Conservation (phyloP, 176 grass and related monocot species). For the Aegilops bicornis region DNA sequence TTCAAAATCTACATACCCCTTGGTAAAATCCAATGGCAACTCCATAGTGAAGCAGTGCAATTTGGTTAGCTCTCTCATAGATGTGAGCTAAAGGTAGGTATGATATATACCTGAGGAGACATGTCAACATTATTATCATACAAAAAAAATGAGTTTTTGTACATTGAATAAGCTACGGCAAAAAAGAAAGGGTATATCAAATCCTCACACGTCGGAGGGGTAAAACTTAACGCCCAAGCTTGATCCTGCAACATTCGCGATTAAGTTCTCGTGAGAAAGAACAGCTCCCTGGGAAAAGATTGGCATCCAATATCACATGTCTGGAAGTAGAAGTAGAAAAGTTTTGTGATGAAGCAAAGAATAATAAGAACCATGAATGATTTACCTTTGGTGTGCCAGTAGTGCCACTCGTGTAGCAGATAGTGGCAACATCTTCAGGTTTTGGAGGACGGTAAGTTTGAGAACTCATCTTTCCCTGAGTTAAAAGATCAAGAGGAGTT, state of each 20-base stretch:
- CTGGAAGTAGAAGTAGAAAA: slow-evolving; percentile 26
- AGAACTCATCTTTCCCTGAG: slow-evolving; percentile 62
- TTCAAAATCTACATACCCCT: slow-evolving; percentile 63
- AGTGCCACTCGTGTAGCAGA: slow-evolving; percentile 98
- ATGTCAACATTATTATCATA: neutral
- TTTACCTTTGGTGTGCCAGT: slow-evolving; percentile 90
- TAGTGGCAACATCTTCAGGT: slow-evolving; percentile 86
- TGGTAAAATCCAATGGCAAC: slow-evolving; percentile 95
- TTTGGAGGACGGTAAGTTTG: slow-evolving; percentile 79
- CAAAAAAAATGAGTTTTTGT: neutral
- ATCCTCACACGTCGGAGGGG: slow-evolving; percentile 83
- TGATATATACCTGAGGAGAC: slow-evolving; percentile 67
- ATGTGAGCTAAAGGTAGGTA: slow-evolving; percentile 97
- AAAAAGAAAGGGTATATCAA: slow-evolving; percentile 4
- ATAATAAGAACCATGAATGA: slow-evolving; percentile 14
- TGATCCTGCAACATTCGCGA: slow-evolving; percentile 86
- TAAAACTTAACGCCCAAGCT: slow-evolving; percentile 53
- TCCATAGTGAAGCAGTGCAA: slow-evolving; percentile 64
- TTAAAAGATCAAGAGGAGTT: neutral
- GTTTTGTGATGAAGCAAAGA: neutral
- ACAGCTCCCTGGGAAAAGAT: slow-evolving; percentile 79
- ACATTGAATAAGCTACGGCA: neutral
- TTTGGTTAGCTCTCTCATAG: slow-evolving; percentile 82
- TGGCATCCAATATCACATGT: slow-evolving; percentile 7
- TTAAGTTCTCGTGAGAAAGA: slow-evolving; percentile 82